Base-by-base conservation (phyloP, 495 filamentous ascomycete genomes). In the Xylaria telfairii region DNA sequence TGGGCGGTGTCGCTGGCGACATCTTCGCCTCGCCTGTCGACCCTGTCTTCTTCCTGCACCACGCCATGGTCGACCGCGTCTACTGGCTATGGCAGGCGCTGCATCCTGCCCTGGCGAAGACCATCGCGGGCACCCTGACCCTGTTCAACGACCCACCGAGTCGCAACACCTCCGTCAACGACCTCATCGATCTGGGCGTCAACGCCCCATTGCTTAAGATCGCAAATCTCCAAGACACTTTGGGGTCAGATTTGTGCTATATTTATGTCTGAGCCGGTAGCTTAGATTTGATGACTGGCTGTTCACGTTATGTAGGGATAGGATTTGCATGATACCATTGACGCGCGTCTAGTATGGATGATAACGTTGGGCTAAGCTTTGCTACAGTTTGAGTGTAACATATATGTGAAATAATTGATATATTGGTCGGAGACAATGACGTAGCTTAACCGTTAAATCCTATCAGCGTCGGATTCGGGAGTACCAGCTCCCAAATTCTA, bases 51-150 rank as follows among this genome's bases (percentile, higher is more conserved):
- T 93, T 82, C 73, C 83, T 90, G 26, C 91, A 93, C 77, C 91
- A 93, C 76, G 85, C 80, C 21, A 86, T 88, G 84, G 81, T 93
- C 63, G 91, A 93, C 76, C 88, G 89, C 19, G 62, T 88, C 4
- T 93, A 86, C 82, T 91, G 89, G 86, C 88, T 89, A 32, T 93
- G 92, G 91, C 90, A 93, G 80, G 87, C 83, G 60, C 73, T 86
- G 64, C 85, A 92, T 26, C 66, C 54, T 72, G 76, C 81, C 26
- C 61, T 72, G 64, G 75, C 73, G 64, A 77, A 82, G 70, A 81
- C 78, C 30, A 81, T 88, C 70, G 81, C 78, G 28, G 89, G 88
- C 0, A 91, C 86, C 32, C 81, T 82, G 19, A 91, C 89, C 0
- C 83, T 90, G 72, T 76, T 84, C 72, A 90, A 92, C 73, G 41